Evolutionary conservation across 129 eudicot species (phyloP), one percentile per base, ranked within the genome.

Genomic region (Smallanthus sonchifolius): DNA sequence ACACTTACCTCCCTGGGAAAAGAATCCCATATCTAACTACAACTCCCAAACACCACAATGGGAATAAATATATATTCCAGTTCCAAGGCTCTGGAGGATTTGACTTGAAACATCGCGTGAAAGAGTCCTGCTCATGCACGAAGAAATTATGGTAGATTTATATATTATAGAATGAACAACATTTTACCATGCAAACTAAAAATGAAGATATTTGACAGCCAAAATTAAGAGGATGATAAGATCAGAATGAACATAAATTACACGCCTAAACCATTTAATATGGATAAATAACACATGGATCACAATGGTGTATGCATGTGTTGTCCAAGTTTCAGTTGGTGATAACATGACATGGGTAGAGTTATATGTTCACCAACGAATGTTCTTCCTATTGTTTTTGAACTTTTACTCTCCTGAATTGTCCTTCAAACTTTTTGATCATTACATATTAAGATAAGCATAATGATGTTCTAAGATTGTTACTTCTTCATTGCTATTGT

Each of bases 21-120:
- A 95, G 96, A 70, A 95, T 66, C 34, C 86, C 89, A 78, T 88
- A 91, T 91, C 99, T 85, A 34, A 95, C 89, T 13, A 91, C 81
- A 72, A 95, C 96, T 57, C 99, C 99, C 82, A 89, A 75, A 60
- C 99, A 95, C 99, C 99, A 95, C 85, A 95, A 81, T 67, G 99
- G 99, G 82, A 95, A 95, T 54, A 95, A 82, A 81, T 95, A 95
- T 6, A 95, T 64, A 35, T 95, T 95, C 99, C 99, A 95, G 79
- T 91, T 95, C 97, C 99, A 91, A 14, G 97, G 99, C 79, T 95
- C 99, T 36, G 97, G 97, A 51, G 97, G 88, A 84, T 85, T 91
- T 35, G 97, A 95, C 85, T 91, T 95, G 90, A 95, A 95, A 80
- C 99, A 95, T 69, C 99, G 87, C 0, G 99, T 95, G 84, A 95